Base-by-base conservation (phyloP, 306 rosid species). In the Astragalus membranaceus region DNA sequence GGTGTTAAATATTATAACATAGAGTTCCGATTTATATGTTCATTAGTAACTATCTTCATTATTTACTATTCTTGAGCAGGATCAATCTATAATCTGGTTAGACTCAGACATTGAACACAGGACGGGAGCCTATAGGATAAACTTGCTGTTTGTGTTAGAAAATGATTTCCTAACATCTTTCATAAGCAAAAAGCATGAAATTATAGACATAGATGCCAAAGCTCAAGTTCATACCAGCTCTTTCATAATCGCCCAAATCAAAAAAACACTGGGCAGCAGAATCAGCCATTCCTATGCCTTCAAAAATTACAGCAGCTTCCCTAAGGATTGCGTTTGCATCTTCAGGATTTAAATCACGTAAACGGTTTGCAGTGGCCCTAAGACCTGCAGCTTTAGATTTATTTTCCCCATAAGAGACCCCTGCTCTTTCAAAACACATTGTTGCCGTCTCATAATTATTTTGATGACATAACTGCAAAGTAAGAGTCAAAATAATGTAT, bases 341-440 rank as follows among this genome's bases (percentile, higher is more conserved):
- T 16, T 75, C 78, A 1, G 79, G 82, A 60, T 83, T 79, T 35
- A 77, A 65, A 64, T 53, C 73, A n/a, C 50, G 83, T 75, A 88
- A 80, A 5, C 67, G 70, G 13, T 78, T 80, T 23, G 96, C 92
- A 10, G 7, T 69, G 12, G 88, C 87, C 78, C 83, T 80, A 23
- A 86, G 92, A 26, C 88, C 96, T 5, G 89, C 49, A 44, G 92
- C 97, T 73, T 75, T 86, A 5, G 92, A 86, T 83, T 74, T 86
- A 55, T 68, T 80, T 75, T 91, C 96, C 96, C 97, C 88, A 30
- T 91, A 76, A 7, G 70, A 48, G 69, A 88, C 97, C 50, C 78
- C 80, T 16, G 91, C 97, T 79, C 83, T 87, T 75, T 87, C 89
- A 79, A 91, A 91, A 64, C 96, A 91, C 82, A 83, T 82, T 46